Evolutionary conservation across 352 stramenopile species (phyloP).

Genomic region (Pythium apleroticum): DNA sequence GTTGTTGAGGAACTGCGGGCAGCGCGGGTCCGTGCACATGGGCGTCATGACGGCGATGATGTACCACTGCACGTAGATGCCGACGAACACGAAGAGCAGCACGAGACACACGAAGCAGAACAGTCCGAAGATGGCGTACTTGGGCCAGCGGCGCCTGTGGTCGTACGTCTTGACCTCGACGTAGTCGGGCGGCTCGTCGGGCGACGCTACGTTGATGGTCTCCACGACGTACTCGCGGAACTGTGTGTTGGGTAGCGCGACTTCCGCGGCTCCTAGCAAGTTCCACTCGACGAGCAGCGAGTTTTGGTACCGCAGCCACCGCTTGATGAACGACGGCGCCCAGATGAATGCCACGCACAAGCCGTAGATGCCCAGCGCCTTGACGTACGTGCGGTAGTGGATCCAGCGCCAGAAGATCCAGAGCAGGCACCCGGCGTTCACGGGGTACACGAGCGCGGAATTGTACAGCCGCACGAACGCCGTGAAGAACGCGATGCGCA

Average conservation of each 20-base stretch:
- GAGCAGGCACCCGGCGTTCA: slow-evolving; percentile 41
- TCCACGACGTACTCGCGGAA: slow-evolving; percentile 57
- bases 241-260: slow-evolving; percentile 49
- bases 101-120: slow-evolving; percentile 53
- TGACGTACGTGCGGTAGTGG: slow-evolving; percentile 54
- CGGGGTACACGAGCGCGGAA: slow-evolving; percentile 45
- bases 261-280: slow-evolving; percentile 48
- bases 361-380: slow-evolving; percentile 51
- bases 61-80: slow-evolving; percentile 68
- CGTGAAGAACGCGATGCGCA: slow-evolving; percentile 60
- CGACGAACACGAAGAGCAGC: slow-evolving; percentile 56
- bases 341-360: slow-evolving; percentile 51
- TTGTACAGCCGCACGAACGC: slow-evolving; percentile 66
- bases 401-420: slow-evolving; percentile 61
- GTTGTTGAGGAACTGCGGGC: slow-evolving; percentile 37
- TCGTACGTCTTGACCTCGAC: slow-evolving; percentile 65
- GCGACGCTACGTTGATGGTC: slow-evolving; percentile 57
- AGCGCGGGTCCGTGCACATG: slow-evolving; percentile 59
- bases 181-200: slow-evolving; percentile 56
- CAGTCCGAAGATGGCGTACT: slow-evolving; percentile 51
- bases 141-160: slow-evolving; percentile 47
- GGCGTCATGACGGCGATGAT: slow-evolving; percentile 71
- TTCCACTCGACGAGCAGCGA: slow-evolving; percentile 67
- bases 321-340: slow-evolving; percentile 58
- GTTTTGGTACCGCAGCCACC: slow-evolving; percentile 62